These are phyloP conservation scores for Myochromella boudieri DNA, from an alignment of 768 basidiomycete genomes.

Conservation along the genomic window DNA sequence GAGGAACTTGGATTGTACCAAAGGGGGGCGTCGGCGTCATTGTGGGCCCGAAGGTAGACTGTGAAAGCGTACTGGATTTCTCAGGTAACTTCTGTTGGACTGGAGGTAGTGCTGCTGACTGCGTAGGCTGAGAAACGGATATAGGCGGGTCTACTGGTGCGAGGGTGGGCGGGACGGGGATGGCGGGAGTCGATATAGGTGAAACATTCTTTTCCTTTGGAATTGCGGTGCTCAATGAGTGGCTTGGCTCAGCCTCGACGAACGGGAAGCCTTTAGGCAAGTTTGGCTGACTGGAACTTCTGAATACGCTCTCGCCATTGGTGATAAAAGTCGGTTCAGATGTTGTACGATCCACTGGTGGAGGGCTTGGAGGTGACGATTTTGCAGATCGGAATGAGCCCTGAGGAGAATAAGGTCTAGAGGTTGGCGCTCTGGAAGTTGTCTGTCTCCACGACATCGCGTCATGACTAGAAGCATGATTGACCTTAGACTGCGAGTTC, in stretches of 20 bases:
- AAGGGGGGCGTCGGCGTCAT: not conserved
- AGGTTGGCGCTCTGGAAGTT: constrained; percentile 9
- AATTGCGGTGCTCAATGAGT: not conserved
- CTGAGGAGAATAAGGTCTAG: constrained; percentile 13
- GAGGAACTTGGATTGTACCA: not conserved
- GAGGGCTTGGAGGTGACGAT: constrained; percentile 14
- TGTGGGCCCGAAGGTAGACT: not conserved
- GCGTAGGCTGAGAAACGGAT: not conserved
- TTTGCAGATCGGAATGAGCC: constrained; percentile 15
- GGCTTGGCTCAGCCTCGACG: constrained; percentile 3
- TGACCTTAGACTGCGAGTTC: not conserved
- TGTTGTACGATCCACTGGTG: not conserved
- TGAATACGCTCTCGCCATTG: constrained; percentile 13
- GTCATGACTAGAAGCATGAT: not conserved
- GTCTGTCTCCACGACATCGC: constrained; percentile 4
- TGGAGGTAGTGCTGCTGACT: not conserved
- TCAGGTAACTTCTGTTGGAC: not conserved
- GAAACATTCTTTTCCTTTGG: not conserved
- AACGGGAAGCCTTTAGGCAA: constrained; percentile 18
- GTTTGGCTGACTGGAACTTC: constrained; percentile 15
- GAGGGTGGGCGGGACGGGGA: not conserved
- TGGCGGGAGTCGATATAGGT: not conserved
- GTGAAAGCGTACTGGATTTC: not conserved
- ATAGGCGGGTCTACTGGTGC: not conserved
- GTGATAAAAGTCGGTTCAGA: constrained; percentile 15